A percentile compares a stretch with the other conserved stretches of the same genome.
These are phyloP conservation scores for Circinella minor DNA, from an alignment of 371 early-diverging fungal genomes.

Conservation along the genomic window DNA sequence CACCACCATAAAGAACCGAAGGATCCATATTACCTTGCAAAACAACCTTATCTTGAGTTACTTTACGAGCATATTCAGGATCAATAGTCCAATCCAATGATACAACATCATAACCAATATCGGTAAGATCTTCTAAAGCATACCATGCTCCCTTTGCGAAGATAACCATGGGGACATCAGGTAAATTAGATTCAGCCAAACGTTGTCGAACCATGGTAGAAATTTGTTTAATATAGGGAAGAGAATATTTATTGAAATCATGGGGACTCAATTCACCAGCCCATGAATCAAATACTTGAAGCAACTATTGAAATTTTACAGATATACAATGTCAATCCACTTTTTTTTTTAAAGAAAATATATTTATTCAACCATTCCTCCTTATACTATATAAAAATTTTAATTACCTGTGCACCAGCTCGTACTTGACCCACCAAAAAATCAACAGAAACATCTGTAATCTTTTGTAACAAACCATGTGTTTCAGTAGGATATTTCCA, in stretches of 20 bases:
- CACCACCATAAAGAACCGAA: conserved; percentile 75
- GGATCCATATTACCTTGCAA: conserved; percentile 98
- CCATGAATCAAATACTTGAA: conserved; percentile 98
- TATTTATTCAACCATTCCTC: neutral
- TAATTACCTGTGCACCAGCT: conserved; percentile 95
- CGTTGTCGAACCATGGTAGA: conserved; percentile 71
- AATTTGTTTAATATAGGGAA: conserved; percentile 89
- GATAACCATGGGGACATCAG: conserved; percentile 83
- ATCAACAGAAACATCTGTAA: conserved; percentile 84
- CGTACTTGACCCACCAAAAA: conserved; percentile 93
- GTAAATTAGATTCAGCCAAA: conserved; percentile 44
- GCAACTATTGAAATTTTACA: conserved; percentile 55
- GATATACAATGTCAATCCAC: too few species aligned
- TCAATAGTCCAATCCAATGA: conserved; percentile 93
- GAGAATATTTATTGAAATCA: conserved; percentile 82
- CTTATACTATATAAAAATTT: neutral
- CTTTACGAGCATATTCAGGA: conserved; percentile 69
- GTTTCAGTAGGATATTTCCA: conserved; percentile 81
- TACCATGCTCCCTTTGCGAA: conserved; percentile 94
- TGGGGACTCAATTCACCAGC: conserved; percentile 90
- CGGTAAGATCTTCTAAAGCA: conserved; percentile 74
- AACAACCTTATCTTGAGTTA: conserved; percentile 67
- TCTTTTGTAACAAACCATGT: conserved; percentile 77
- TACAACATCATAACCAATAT: conserved; percentile 81
- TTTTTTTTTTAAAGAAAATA: neutral